Conservation (phyloP, 257 asterid species). For the Gynochthodes officinalis region DNA sequence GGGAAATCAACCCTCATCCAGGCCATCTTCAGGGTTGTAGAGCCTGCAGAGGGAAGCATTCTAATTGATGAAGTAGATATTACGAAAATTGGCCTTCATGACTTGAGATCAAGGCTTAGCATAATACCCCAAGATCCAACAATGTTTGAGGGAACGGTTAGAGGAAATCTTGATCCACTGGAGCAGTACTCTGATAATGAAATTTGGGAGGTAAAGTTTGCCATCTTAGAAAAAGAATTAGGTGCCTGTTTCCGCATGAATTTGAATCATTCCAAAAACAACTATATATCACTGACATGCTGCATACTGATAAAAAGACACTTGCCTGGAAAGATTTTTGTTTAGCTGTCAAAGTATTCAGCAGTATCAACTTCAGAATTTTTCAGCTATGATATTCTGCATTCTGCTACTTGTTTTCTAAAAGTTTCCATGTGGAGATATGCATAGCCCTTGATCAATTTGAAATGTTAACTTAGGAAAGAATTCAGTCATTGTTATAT, state of each 20-base stretch:
- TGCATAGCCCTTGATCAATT: not conserved
- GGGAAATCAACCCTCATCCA: slow-evolving; percentile 94
- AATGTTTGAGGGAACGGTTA: slow-evolving; percentile 77
- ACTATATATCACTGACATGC: not conserved
- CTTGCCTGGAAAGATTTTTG: not conserved
- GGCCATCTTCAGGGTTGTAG: slow-evolving; percentile 83
- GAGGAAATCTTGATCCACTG: slow-evolving; percentile 84
- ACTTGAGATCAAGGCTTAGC: slow-evolving; percentile 85
- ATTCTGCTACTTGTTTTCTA: not conserved
- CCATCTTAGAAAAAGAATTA: not conserved
- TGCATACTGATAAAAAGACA: too few relatives aligned
- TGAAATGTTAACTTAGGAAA: not conserved
- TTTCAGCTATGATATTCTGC: not conserved
- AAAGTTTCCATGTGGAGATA: not conserved
- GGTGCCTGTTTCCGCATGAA: not conserved
- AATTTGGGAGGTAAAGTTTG: slow-evolving; percentile 74
- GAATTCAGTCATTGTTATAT: not conserved
- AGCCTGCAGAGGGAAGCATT: slow-evolving; percentile 77
- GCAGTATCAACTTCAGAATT: not conserved
- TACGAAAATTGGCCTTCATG: slow-evolving; percentile 84
- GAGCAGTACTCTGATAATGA: slow-evolving; percentile 54
- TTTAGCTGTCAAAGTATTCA: not conserved
- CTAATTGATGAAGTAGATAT: slow-evolving; percentile 71
- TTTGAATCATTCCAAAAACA: not conserved
- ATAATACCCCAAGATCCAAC: slow-evolving; percentile 95